Conservation (phyloP, 2,329 filamentous ascomycete species). For the Cercospora janseana region DNA sequence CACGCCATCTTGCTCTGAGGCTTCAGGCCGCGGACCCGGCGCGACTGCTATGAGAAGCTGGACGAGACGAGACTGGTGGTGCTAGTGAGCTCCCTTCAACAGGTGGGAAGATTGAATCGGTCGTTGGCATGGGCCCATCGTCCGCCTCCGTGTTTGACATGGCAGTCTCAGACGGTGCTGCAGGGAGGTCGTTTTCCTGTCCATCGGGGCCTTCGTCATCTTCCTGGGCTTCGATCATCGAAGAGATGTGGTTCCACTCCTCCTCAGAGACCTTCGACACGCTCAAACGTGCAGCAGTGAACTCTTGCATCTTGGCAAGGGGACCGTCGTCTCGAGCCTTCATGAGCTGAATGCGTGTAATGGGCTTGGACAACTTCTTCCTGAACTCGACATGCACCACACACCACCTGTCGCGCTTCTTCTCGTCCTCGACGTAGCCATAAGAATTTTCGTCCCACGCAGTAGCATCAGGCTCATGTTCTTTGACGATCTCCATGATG, state of each 20-base stretch:
- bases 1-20: constrained; percentile 15
- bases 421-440: constrained; percentile 80
- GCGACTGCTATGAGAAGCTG: constrained; percentile 20
- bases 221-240: constrained; percentile 31
- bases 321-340: constrained; percentile 56
- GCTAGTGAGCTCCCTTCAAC: constrained; percentile 14
- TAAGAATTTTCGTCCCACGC: constrained; percentile 70
- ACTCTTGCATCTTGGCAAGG: constrained; percentile 67
- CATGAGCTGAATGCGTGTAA: constrained; percentile 70
- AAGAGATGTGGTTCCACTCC: constrained; percentile 64
- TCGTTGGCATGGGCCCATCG: constrained; percentile 10
- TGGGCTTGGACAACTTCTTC: constrained; percentile 70
- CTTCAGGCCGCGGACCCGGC: constrained; percentile 11
- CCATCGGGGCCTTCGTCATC: constrained; percentile 14
- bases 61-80: constrained; percentile 14
- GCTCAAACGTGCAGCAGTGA: constrained; percentile 79
- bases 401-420: constrained; percentile 74
- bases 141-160: neutral
- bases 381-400: constrained; percentile 86
- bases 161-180: neutral
- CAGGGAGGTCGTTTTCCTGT: constrained; percentile 1
- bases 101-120: constrained; percentile 18
- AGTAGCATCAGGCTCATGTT: constrained; percentile 74
- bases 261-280: constrained; percentile 65
- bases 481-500: constrained; percentile 70